Evolutionary conservation across 495 filamentous ascomycete genomes (phyloP), one percentile per base, ranked within the genome.

Genomic region (Penicillium pulvis): DNA sequence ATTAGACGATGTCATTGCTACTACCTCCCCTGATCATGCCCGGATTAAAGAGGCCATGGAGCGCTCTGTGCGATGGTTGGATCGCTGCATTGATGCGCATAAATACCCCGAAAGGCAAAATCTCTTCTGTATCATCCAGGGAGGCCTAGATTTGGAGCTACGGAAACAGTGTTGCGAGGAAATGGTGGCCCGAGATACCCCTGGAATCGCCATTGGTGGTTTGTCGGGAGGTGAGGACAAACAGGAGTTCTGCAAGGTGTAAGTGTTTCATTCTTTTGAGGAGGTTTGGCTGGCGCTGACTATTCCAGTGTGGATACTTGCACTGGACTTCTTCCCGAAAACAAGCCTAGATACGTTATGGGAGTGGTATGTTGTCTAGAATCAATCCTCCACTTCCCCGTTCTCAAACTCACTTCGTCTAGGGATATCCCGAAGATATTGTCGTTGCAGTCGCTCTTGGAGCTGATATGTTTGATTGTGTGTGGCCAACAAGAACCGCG

Each of bases 381-480:
- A 5, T 50, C 26, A 14, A 33, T 28, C n/a, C 33, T 35, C 7
- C 7, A 10, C 9, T 24, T 24, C 9, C 1, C 19, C 7, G 24
- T 23, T 19, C 23, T 17, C 47, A 42, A 26, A 28, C 42, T 47
- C 9, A 50, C 42, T 31, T 10, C 31, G 0, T 45, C 0, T 56
- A 87, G 84, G 88, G 94, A 31, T 98, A 97, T 70, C 94, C 94
- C 1, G 94, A 97, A 70, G 94, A 98, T 71, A 79, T 98, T 53
- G 79, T 98, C 12, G 91, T 98, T 14, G 92, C 90, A 51, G 81
- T 96, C 12, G 94, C 94, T 11, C 82, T 98, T 6, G 94, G 94
- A 5, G 94, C 95, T 23, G 94, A 98, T 69, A 98, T 98, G 95
- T 98, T 98, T 71, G 94, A 98, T 76, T 98, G 95, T 67, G 94